phyloP scores from a whole-genome alignment of 495 filamentous ascomycete species.

The Aspergillus cristatus region DNA sequence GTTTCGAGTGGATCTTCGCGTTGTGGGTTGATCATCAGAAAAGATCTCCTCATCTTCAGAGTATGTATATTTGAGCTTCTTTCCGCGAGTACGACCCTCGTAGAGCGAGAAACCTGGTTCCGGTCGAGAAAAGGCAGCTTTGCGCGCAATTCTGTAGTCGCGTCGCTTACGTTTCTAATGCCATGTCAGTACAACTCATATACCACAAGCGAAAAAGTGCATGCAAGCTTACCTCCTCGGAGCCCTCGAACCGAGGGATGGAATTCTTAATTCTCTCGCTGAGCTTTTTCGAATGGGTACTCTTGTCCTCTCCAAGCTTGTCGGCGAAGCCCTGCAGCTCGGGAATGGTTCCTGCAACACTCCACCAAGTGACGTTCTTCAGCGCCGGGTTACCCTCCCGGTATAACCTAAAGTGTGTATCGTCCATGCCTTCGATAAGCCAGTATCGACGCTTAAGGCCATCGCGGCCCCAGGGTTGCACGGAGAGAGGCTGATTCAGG shows the following conservation, averaged over 20 bases:
- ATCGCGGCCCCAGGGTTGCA: conserved; percentile 91
- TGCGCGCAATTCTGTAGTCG: conserved; percentile 80
- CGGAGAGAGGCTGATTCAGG: conserved; percentile 82
- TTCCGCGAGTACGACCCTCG: conserved; percentile 91
- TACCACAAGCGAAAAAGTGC: neutral
- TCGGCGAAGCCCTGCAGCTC: conserved; percentile 67
- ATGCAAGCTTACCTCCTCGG: conserved; percentile 62
- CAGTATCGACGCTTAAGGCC: conserved; percentile 87
- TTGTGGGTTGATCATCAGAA: conserved; percentile 56
- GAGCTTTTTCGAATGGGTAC: conserved; percentile 65
- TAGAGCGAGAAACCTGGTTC: conserved; percentile 88
- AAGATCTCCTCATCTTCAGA: conserved; percentile 80
- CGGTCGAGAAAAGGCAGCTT: conserved; percentile 78
- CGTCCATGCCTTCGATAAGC: conserved; percentile 87
- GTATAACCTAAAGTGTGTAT: conserved; percentile 91
- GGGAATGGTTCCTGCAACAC: conserved; percentile 80
- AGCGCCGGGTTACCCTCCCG: conserved; percentile 79
- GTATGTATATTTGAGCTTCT: conserved; percentile 91
- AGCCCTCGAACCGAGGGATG: conserved; percentile 88
- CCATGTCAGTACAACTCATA: conserved; percentile 21
- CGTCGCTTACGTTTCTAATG: conserved; percentile 78
- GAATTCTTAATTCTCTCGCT: conserved; percentile 69
- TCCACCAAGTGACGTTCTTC: conserved; percentile 80
- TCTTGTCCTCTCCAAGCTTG: conserved; percentile 69
- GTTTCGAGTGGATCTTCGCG: conserved; percentile 65